Conservation (phyloP, 2,329 filamentous ascomycete genomes). For the Penicillium sp. region DNA sequence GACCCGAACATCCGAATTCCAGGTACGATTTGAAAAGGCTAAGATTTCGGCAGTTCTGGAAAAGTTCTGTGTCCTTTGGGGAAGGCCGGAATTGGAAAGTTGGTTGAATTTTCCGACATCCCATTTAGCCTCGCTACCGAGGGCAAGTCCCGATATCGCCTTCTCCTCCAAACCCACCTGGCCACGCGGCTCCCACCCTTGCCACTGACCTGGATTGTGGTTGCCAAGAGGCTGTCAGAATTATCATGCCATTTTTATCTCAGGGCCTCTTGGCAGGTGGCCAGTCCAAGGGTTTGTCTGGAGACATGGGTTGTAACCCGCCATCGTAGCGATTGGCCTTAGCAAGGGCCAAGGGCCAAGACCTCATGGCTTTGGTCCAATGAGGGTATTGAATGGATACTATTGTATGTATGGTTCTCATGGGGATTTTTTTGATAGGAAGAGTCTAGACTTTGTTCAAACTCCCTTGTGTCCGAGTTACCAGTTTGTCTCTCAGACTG, state of each 20-base stretch:
- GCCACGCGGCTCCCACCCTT: background rate
- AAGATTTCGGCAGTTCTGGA: background rate
- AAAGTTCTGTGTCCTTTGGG: background rate
- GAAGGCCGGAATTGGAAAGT: background rate
- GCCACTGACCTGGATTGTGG: background rate
- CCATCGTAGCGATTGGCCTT: background rate
- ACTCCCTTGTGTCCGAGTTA: background rate
- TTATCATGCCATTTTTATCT: background rate
- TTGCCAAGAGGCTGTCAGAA: background rate
- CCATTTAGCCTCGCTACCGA: conserved; percentile 1
- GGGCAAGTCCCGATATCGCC: background rate
- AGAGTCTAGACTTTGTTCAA: background rate
- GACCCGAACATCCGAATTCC: background rate
- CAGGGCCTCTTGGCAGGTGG: conserved; percentile 1
- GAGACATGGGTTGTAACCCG: background rate
- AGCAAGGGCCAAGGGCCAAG: background rate
- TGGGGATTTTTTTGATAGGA: background rate
- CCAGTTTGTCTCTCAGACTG: background rate
- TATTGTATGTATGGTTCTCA: background rate
- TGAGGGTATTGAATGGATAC: background rate
- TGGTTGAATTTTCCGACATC: background rate
- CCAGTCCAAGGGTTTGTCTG: background rate
- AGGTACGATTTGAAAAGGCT: background rate
- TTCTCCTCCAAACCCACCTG: background rate
- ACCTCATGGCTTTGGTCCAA: background rate